Evolutionary conservation across 345 rosid species (phyloP), one percentile per base, ranked within the genome.

Genomic region (Citrus sp.): DNA sequence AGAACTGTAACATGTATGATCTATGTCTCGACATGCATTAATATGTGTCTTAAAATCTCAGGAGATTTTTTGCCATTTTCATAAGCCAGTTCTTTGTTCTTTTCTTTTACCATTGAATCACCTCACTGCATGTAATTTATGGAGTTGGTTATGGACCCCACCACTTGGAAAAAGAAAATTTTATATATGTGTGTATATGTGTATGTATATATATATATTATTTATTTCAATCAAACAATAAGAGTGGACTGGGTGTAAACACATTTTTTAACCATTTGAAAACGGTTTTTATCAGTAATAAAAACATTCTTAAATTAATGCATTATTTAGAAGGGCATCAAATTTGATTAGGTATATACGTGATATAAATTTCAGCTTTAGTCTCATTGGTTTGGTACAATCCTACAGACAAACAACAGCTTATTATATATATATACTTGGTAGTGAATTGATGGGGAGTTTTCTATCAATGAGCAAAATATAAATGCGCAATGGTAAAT

Each of bases 41-140:
- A 42, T 75, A 70, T 27, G 68, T 72, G 81, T 72, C 67, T 35
- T 32, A 42, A 56, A 68, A 77, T 86, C 71, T 80, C 69, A 54
- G 80, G 64, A 81, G 67, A 70, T 83, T 77, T 46, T 81, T 80
- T 82, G 55, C 81, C 82, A 78, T 80, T 74, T 79, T 42, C 46
- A 30, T 16, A 65, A 55, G 67, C 76, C 76, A 74, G 80, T 70
- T 72, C 65, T 49, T 13, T 81, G 62, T 49, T 34, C 66, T 59
- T 24, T 76, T 78, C 54, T 73, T 21, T 3, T 54, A 35, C 63
- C 67, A 72, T 7, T 30, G 22, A 63, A 38, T 54, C 55, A 35
- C 14, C 65, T 14, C 70, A 22, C 58, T 80, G 80, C 79, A 82
- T 82, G 80, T n/a, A 61, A 75, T 69, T 82, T 74, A 51, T 58